Percentiles rank a stretch among this genome's conserved stretches.
phyloP scores from a whole-genome alignment of 345 rosid species.

The Rhodamnia argentea region DNA sequence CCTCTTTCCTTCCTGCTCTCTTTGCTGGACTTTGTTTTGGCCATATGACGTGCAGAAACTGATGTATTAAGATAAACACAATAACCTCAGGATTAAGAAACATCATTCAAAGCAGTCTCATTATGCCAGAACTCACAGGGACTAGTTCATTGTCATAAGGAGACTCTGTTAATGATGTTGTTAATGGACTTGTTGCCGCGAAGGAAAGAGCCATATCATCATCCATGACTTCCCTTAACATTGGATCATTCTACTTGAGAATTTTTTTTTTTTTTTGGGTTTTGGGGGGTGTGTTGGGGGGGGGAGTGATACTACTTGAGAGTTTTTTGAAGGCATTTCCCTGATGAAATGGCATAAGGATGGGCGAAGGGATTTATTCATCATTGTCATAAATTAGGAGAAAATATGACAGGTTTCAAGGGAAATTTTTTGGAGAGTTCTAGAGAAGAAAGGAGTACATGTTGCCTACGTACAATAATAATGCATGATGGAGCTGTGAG shows the following conservation, averaged over 20 bases:
- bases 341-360: background rate
- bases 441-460: background rate
- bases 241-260: background rate
- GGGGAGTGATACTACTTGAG: background rate
- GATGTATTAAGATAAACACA: background rate
- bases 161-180: background rate
- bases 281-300: too few species aligned
- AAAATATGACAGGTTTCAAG: background rate
- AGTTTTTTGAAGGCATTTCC: background rate
- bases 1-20: background rate
- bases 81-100: background rate
- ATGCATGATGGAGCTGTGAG: background rate
- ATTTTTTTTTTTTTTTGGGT: too few species aligned
- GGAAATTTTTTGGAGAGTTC: background rate
- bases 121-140: background rate
- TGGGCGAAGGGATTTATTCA: background rate
- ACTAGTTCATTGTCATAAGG: background rate
- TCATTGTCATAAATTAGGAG: too few species aligned
- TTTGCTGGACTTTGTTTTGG: background rate
- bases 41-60: background rate
- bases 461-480: background rate
- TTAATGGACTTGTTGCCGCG: background rate
- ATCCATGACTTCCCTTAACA: background rate
- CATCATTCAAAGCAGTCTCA: background rate
- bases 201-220: background rate